Conservation (phyloP, 306 rosid genomes). For the Cucurbita ficifolia region DNA sequence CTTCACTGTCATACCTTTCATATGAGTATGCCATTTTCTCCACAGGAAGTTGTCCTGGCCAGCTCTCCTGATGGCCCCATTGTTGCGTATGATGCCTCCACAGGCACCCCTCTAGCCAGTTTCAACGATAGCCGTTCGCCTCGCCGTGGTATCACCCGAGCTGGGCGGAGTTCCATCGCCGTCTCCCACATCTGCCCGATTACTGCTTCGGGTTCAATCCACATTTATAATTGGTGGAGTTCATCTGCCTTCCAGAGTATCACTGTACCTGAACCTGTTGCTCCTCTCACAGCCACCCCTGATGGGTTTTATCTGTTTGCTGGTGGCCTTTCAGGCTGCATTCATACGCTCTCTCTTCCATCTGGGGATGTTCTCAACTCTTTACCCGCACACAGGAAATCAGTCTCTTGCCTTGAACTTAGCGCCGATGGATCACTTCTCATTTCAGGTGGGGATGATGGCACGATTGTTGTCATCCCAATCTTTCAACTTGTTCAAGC, state of each 20-base stretch:
- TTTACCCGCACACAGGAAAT: constrained; percentile 20
- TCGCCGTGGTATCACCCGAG: constrained; percentile 24
- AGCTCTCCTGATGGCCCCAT: constrained; percentile 50
- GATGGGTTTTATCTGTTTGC: constrained; percentile 43
- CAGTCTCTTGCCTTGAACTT: constrained; percentile 37
- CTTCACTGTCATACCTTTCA: background rate
- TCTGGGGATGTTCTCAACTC: constrained; percentile 38
- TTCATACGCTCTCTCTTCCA: constrained; percentile 30
- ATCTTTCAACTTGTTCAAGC: constrained; percentile 31
- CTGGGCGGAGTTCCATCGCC: constrained; percentile 22
- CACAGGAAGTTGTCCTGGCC: constrained; percentile 40
- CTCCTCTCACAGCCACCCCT: constrained; percentile 33
- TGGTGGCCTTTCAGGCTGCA: constrained; percentile 52
- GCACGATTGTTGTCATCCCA: constrained; percentile 36
- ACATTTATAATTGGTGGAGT: constrained; percentile 50
- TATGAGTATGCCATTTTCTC: constrained; percentile 24
- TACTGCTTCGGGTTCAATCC: constrained; percentile 43
- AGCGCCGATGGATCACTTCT: constrained; percentile 48
- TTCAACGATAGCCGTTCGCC: constrained; percentile 42
- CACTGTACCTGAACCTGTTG: constrained; percentile 43
- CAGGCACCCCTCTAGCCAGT: constrained; percentile 16
- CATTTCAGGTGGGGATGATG: constrained; percentile 61
- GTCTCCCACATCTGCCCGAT: constrained; percentile 40
- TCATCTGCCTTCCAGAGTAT: constrained; percentile 26
- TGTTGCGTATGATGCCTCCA: constrained; percentile 31